A percentile compares a stretch with the other conserved stretches of the same genome.
These are phyloP conservation scores for Pseudocercospora fuligena DNA, from an alignment of 2,329 filamentous ascomycete species.

Conservation along the genomic window DNA sequence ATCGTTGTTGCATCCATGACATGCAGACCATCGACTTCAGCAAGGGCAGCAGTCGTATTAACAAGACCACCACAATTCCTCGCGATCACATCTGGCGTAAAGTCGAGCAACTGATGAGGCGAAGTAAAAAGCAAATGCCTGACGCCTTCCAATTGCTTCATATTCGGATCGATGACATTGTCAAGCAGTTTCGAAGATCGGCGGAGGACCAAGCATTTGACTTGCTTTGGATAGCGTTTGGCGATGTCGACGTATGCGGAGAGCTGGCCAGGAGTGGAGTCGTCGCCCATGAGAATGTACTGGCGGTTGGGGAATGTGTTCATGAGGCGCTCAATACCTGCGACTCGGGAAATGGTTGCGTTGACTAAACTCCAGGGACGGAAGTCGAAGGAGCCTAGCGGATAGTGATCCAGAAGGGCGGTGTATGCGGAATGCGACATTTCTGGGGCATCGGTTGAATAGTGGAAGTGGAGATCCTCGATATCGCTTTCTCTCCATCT, in stretches of 20 bases:
- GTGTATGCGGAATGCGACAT: slow-evolving; percentile 23
- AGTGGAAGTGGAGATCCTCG: slow-evolving; percentile 35
- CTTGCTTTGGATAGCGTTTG: slow-evolving; percentile 21
- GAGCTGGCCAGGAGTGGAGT: slow-evolving; percentile 27
- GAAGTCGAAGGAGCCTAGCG: slow-evolving; percentile 33
- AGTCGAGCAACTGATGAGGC: not conserved
- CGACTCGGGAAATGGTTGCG: slow-evolving; percentile 20
- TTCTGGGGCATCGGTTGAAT: slow-evolving; percentile 33
- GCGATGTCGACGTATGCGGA: slow-evolving; percentile 27
- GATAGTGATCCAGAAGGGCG: slow-evolving; percentile 26
- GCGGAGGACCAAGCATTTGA: slow-evolving; percentile 36
- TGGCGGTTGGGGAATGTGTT: slow-evolving; percentile 30
- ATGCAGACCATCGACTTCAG: not conserved
- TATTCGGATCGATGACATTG: slow-evolving; percentile 3
- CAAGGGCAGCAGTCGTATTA: not conserved
- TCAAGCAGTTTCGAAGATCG: slow-evolving; percentile 15
- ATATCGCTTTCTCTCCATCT: slow-evolving; percentile 14
- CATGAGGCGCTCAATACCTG: slow-evolving; percentile 27
- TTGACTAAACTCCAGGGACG: slow-evolving; percentile 27
- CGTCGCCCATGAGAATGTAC: slow-evolving; percentile 36
- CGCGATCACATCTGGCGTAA: not conserved
- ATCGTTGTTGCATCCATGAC: not conserved
- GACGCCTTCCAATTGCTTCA: not conserved
- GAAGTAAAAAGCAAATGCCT: not conserved
- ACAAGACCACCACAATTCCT: not conserved